A percentile compares a stretch with the other conserved stretches of the same genome.
These are phyloP conservation scores for Aspergillus candidus DNA, from an alignment of 2,329 filamentous ascomycete genomes.

Conservation along the genomic window DNA sequence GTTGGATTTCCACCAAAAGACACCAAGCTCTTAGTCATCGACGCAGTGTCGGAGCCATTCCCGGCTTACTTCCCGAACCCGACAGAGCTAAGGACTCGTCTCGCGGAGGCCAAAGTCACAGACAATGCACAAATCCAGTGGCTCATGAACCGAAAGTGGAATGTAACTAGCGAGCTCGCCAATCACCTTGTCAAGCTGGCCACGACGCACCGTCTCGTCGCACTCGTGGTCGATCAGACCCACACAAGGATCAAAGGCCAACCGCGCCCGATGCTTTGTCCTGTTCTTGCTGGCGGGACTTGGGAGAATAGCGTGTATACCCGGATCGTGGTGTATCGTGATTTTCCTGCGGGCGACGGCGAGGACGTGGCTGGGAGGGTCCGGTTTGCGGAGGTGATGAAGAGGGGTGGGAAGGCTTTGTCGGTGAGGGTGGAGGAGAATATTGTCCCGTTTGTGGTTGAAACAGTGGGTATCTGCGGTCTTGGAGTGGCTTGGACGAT, in stretches of 20 bases:
- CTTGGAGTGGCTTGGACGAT: not conserved
- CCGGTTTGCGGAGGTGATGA: slow-evolving; percentile 60
- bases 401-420: slow-evolving; percentile 51
- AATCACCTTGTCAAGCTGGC: slow-evolving; percentile 63
- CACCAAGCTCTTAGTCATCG: slow-evolving; percentile 67
- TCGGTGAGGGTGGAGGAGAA: slow-evolving; percentile 22
- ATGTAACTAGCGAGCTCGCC: slow-evolving; percentile 61
- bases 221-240: slow-evolving; percentile 72
- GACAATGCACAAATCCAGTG: slow-evolving; percentile 38
- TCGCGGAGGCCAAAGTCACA: slow-evolving; percentile 25
- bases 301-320: slow-evolving; percentile 77
- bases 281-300: slow-evolving; percentile 65
- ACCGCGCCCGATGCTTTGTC: slow-evolving; percentile 61
- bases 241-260: slow-evolving; percentile 71
- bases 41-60: slow-evolving; percentile 70
- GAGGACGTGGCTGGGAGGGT: slow-evolving; percentile 43
- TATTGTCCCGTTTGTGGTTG: slow-evolving; percentile 37
- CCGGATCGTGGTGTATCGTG: slow-evolving; percentile 70
- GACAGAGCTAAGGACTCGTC: slow-evolving; percentile 28
- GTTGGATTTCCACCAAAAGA: slow-evolving; percentile 54
- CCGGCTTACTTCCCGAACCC: slow-evolving; percentile 68
- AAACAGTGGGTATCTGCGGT: slow-evolving; percentile 23
- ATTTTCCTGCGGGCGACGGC: slow-evolving; percentile 52
- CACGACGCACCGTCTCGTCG: slow-evolving; percentile 62
- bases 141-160: slow-evolving; percentile 40